Evolutionary conservation across 2,329 filamentous ascomycete species (phyloP), one percentile per base, ranked within the genome.

Genomic region (Phialocephala subalpina): DNA sequence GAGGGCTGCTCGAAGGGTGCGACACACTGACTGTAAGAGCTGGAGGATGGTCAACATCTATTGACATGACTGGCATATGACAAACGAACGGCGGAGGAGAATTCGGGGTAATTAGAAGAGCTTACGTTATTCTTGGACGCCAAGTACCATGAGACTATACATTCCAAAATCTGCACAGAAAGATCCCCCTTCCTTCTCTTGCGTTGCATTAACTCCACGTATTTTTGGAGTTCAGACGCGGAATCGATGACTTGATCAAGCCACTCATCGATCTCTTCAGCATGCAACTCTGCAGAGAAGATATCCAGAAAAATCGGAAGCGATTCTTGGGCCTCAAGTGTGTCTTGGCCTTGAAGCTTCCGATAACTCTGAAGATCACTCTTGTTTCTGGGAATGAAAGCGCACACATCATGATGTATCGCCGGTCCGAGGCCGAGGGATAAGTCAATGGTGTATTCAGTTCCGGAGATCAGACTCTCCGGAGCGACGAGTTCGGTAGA

Each of bases 211-310:
- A 61, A 40, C 7, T 61, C 42, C 16, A 61, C 27, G 27, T 53
- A 61, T 55, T 61, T 29, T 38, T 22, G 9, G n/a, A 61, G 59
- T 40, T 45, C 27, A 36, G 47, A 36, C 47, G 53, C 29, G 4
- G 59, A 61, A 40, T 61, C 45, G 33, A 61, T 61, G 33, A 52
- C 27, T 40, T 36, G 16, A 25, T 61, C 59, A 61, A 61, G 59
- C 59, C 59, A 55, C 8, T 16, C 18, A 55, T 53, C 29, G 40
- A 61, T 18, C 12, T 61, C 59, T 53, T 25, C 47, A 38, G 59
- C 59, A 61, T 53, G 45, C 6, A 18, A 35, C 18, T 61, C 29
- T 5, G 27, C 9, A 14, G 2, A 36, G 33, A 61, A 61, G 11
- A 61, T 5, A 49, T 49, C 22, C 6, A 49, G 2, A n/a, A 9